phyloP scores from a whole-genome alignment of 2,329 filamentous ascomycete species.

The Ploettnerulaceae sp. region DNA sequence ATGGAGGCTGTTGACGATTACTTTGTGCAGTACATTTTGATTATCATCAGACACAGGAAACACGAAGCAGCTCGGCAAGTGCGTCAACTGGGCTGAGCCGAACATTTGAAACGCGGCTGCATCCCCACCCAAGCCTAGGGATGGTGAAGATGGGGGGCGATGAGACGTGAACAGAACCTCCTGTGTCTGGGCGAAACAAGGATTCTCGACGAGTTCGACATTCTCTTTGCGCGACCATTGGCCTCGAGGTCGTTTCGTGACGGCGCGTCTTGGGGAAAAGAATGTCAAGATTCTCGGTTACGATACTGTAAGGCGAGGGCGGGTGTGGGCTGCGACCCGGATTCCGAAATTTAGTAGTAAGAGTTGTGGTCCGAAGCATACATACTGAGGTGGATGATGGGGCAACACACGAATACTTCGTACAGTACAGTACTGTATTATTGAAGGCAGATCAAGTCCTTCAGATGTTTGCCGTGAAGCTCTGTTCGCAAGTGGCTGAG shows the following conservation, averaged over 20 bases:
- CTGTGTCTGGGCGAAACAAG: constrained; percentile 11
- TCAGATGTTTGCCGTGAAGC: no score
- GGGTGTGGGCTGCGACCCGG: no score
- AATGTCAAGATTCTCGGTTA: no score
- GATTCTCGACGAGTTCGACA: neutral
- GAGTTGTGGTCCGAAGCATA: no score
- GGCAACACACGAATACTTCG: no score
- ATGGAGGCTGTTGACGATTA: neutral
- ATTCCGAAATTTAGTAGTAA: no score
- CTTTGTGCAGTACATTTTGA: constrained; percentile 13
- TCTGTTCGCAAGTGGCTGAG: neutral
- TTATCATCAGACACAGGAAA: constrained; percentile 13
- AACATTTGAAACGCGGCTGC: constrained; percentile 15
- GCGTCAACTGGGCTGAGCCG: constrained; percentile 12
- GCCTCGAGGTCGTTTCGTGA: neutral
- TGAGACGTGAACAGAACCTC: constrained; percentile 8
- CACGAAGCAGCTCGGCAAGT: constrained; percentile 8
- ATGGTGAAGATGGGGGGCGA: neutral
- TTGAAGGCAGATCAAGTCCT: no score
- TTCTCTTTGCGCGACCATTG: neutral
- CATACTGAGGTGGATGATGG: no score
- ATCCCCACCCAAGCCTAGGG: neutral
- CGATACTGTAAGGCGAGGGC: no score
- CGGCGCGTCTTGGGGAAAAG: no score
- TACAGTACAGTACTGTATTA: no score